These are phyloP conservation scores for Paramecium octaurelia DNA, from an alignment of 73 alveolate genomes.

Conservation along the genomic window DNA sequence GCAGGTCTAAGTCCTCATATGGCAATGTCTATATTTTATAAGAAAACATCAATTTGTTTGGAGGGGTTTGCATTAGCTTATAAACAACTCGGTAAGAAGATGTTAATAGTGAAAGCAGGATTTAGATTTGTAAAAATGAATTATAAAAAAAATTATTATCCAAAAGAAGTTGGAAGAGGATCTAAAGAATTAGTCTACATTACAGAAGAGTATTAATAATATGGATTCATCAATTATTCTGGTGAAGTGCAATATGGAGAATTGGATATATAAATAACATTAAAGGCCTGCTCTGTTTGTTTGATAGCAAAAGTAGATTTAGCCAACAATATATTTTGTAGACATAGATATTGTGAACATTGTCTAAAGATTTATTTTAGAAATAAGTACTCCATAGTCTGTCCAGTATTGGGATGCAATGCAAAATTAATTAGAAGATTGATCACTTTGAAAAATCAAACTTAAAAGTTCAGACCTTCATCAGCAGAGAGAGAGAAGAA, in stretches of 20 bases:
- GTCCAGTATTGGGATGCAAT: neutral
- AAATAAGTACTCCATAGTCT: neutral
- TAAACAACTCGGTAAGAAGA: neutral
- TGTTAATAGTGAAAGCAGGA: neutral
- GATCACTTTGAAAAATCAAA: neutral
- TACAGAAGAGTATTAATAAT: neutral
- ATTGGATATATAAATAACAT: neutral
- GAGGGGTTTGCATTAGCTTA: neutral
- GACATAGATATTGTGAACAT: neutral
- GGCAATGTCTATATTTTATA: neutral
- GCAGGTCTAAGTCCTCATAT: neutral
- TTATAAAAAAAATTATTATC: neutral
- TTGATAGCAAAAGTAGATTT: neutral
- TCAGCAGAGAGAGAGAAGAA: neutral
- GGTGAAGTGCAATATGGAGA: neutral
- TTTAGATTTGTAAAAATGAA: neutral
- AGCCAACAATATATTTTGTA: neutral
- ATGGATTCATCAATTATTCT: neutral
- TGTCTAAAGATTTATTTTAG: neutral
- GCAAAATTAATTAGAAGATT: neutral
- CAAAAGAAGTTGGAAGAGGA: neutral
- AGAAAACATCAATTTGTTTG: neutral
- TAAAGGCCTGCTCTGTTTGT: neutral
- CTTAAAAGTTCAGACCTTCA: neutral
- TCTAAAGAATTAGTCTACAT: neutral